Percentiles rank a stretch among this genome's conserved stretches.
Evolutionary conservation across 139 green algal genomes (phyloP).

Genomic region (Penium margaritaceum): DNA sequence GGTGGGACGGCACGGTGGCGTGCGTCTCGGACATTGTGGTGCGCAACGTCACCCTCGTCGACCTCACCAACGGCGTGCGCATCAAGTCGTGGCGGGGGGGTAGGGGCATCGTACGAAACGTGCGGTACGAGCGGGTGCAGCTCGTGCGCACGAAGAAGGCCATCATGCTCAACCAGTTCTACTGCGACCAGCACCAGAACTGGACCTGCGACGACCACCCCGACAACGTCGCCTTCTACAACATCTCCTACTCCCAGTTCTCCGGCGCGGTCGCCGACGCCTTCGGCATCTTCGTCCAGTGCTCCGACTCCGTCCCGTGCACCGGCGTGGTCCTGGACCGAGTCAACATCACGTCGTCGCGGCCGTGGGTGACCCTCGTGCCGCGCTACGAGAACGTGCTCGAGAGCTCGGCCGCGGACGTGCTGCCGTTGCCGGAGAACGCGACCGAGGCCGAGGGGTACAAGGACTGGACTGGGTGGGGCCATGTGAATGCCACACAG

Average conservation of each 20-base stretch:
- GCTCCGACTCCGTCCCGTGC: not conserved
- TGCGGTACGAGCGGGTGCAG: not conserved
- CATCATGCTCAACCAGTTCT: slow-evolving; percentile 11
- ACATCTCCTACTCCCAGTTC: not conserved
- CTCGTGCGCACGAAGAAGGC: not conserved
- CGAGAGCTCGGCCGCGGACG: not conserved
- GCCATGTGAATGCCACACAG: too few relatives aligned
- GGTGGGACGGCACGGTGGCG: not conserved
- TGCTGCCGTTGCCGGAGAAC: too few relatives aligned
- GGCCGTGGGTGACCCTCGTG: not conserved
- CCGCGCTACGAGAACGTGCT: slow-evolving; percentile 1
- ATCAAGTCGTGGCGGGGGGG: not conserved
- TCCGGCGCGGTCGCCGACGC: not conserved
- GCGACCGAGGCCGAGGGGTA: too few relatives aligned
- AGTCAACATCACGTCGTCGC: not conserved
- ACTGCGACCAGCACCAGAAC: slow-evolving; percentile 1
- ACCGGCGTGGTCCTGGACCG: not conserved
- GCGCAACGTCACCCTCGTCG: not conserved
- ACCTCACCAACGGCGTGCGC: slow-evolving; percentile 3
- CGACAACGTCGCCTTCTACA: not conserved
- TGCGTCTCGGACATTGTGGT: not conserved
- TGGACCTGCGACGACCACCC: not conserved
- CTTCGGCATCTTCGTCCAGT: not conserved
- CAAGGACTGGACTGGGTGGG: too few relatives aligned
- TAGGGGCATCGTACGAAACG: not conserved